Evolutionary conservation across 192 early-diverging fungal genomes (phyloP).

Genomic region (Linnemannia hyalina): DNA sequence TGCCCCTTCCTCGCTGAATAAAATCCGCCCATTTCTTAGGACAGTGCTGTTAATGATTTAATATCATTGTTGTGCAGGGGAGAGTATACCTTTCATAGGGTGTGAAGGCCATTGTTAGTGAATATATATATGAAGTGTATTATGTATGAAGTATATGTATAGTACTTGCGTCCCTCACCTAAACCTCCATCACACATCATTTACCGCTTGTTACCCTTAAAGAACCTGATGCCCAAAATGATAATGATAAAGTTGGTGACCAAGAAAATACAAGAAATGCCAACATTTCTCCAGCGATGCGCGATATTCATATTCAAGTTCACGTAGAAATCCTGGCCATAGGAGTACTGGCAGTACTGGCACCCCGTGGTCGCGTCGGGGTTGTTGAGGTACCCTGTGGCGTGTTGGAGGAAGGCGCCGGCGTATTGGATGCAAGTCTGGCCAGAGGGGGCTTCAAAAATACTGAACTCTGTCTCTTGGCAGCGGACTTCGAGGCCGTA

Average conservation of each 20-base stretch:
- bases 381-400: conserved; percentile 72
- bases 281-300: conserved; percentile 79
- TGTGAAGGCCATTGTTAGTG: too few relatives aligned
- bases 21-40: not conserved
- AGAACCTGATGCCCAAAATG: conserved; percentile 53
- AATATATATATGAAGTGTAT: too few relatives aligned
- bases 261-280: conserved; percentile 68
- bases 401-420: conserved; percentile 56
- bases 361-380: conserved; percentile 63
- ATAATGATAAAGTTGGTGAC: conserved; percentile 63
- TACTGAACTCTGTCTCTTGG: conserved; percentile 60
- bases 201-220: conserved; percentile 48
- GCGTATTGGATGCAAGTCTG: conserved; percentile 73
- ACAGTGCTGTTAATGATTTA: too few relatives aligned
- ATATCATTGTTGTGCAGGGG: too few relatives aligned
- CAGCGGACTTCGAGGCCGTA: conserved; percentile 60
- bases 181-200: not conserved
- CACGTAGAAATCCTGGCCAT: conserved; percentile 69
- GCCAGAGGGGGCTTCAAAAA: conserved; percentile 67
- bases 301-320: conserved; percentile 61
- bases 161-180: not conserved
- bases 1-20: not conserved
- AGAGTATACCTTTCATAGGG: too few relatives aligned
- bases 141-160: too few relatives aligned
- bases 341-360: conserved; percentile 71